Conservation (phyloP, 768 basidiomycete species). For the Tricholoma sp. region DNA sequence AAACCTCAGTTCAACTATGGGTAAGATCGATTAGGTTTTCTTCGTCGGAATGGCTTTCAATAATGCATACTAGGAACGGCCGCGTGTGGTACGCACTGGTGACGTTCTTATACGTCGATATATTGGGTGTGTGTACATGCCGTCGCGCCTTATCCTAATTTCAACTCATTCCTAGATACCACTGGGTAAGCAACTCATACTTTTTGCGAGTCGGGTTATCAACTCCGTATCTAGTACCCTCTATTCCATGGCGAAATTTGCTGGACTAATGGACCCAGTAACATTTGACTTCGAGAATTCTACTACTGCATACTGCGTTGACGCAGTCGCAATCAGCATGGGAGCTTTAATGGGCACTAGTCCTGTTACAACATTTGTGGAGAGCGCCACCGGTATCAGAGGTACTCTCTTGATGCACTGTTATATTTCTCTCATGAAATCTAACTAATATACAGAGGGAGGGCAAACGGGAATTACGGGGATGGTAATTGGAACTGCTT, state of each 20-base stretch:
- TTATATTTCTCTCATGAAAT: background rate
- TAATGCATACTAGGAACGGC: conserved; percentile 42
- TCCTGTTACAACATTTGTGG: conserved; percentile 79
- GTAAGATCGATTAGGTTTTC: conserved; percentile 13
- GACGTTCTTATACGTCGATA: conserved; percentile 89
- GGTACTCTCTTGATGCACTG: conserved; percentile 26
- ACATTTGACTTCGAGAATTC: conserved; percentile 86
- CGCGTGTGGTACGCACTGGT: conserved; percentile 83
- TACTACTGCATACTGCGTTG: conserved; percentile 77
- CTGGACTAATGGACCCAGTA: conserved; percentile 76
- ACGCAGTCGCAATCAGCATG: conserved; percentile 78
- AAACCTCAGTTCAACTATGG: conserved; percentile 41
- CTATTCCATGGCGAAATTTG: conserved; percentile 89
- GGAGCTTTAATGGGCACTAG: conserved; percentile 76
- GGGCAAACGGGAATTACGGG: conserved; percentile 85
- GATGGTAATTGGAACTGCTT: conserved; percentile 63
- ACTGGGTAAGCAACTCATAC: conserved; percentile 32
- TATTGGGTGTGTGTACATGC: conserved; percentile 48
- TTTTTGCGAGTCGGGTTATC: background rate
- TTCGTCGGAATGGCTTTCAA: conserved; percentile 3
- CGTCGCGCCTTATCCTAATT: conserved; percentile 1
- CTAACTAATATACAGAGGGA: conserved; percentile 47
- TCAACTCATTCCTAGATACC: conserved; percentile 31
- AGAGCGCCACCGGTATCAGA: conserved; percentile 76
- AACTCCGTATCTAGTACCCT: conserved; percentile 57